Evolutionary conservation across 1,284 basidiomycete species (phyloP), one percentile per base, ranked within the genome.

Genomic region (Ustilago trichophora): DNA sequence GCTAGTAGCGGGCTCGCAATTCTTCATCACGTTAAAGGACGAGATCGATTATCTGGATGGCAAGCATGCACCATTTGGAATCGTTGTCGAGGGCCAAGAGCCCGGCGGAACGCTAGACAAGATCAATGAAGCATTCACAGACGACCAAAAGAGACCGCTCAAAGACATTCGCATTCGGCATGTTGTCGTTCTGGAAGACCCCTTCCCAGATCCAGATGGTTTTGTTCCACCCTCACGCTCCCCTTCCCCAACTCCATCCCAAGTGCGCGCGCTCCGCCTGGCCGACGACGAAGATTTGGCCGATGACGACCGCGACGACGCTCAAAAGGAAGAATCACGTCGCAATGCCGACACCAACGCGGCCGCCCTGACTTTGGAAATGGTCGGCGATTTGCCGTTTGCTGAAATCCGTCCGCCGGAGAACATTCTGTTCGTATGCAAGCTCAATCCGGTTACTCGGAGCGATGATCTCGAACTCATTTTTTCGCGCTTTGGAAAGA

Each of bases 381-480:
- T 99, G 93, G 95, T 98, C 57, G 95, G 95, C 41, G 96, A 99
- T 82, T 85, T 98, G 48, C 96, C 96, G 0, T 98, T 98, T 78
- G 96, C 95, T n/a, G 95, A 97, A 76, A 92, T 99, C 35, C 88
- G 93, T 36, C 96, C 96, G 0, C 95, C 95, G 0, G 95, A 99
- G 83, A 98, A 98, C 83, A 93, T 98, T 33, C 84, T 99, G 12
- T 99, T 99, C 82, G 94, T 98, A 16, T 98, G 95, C 88, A 98
- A 98, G 82, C 86, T 98, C 69, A 98, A 98, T 80, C 88, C 92
- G 12, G 93, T 97, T 25, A 98, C 94, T 18, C 85, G 90, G 51
- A 92, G 94, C 79, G 95, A 98, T 77, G 96, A 98, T 82, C 84
- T 99, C 37, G 94, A 98, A 80, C 87, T 98, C 46, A 98, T 99